Evolutionary conservation across 352 stramenopile species (phyloP).

Genomic region (Globisporangium recalcitrans): DNA sequence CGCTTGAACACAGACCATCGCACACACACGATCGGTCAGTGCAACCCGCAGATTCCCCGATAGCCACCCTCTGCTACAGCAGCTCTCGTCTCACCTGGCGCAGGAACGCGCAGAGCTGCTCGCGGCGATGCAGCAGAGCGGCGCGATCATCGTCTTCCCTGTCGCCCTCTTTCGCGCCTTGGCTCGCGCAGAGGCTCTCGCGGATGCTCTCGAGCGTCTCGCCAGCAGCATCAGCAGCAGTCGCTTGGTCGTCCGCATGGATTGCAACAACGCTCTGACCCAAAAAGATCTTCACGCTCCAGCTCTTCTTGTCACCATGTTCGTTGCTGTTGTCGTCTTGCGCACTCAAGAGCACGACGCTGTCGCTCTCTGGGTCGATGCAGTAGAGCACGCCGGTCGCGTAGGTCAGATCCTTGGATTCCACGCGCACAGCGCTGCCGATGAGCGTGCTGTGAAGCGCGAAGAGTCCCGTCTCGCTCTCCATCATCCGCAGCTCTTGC

Average conservation of each 20-base stretch:
- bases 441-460: slow-evolving; percentile 24
- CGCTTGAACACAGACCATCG: slow-evolving; percentile 4
- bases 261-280: slow-evolving; percentile 9
- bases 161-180: not conserved
- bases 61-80: not conserved
- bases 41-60: not conserved
- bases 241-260: not conserved
- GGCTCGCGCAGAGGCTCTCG: not conserved
- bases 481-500: not conserved
- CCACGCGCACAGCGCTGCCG: slow-evolving; percentile 30
- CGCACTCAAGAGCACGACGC: slow-evolving; percentile 37
- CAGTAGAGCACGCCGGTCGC: slow-evolving; percentile 41
- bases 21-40: not conserved
- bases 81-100: not conserved
- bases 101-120: slow-evolving; percentile 8
- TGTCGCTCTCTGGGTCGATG: slow-evolving; percentile 50
- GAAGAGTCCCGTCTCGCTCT: slow-evolving; percentile 27
- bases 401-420: slow-evolving; percentile 31
- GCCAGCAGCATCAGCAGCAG: not conserved
- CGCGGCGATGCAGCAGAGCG: not conserved
- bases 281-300: slow-evolving; percentile 12
- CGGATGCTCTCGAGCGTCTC: slow-evolving; percentile 10
- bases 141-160: not conserved
- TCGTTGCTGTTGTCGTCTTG: slow-evolving; percentile 15
- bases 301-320: not conserved